Percentiles rank a stretch among this genome's conserved stretches.
Conservation (phyloP, 768 basidiomycete genomes). For the Psilocybe tampanensis region DNA sequence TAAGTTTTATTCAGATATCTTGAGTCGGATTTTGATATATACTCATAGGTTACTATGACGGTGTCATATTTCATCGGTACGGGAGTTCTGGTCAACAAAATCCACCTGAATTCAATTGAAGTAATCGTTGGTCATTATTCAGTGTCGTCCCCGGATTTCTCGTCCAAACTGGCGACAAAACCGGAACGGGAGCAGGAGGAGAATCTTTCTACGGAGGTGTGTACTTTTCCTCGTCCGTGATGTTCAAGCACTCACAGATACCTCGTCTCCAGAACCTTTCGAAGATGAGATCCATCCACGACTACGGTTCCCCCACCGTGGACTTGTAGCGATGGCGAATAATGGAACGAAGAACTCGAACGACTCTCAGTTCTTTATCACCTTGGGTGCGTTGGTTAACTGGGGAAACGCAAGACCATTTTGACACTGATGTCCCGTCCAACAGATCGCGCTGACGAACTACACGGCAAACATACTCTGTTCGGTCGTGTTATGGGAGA, state of each 20-base stretch:
- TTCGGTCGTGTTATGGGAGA: slow-evolving; percentile 92
- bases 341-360: slow-evolving; percentile 86
- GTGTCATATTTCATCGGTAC: slow-evolving; percentile 91
- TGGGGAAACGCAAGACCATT: neutral
- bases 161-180: slow-evolving; percentile 93
- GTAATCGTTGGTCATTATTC: neutral
- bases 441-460: slow-evolving; percentile 85
- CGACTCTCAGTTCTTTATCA: slow-evolving; percentile 94
- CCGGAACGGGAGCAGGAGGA: slow-evolving; percentile 89
- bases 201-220: slow-evolving; percentile 93
- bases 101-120: neutral
- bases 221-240: slow-evolving; percentile 1
- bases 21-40: neutral
- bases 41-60: slow-evolving; percentile 87
- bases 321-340: slow-evolving; percentile 94
- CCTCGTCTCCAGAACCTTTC: slow-evolving; percentile 69
- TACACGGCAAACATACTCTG: slow-evolving; percentile 93
- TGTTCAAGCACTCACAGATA: neutral
- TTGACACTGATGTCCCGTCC: neutral
- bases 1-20: slow-evolving; percentile 22
- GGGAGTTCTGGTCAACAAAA: neutral
- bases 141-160: slow-evolving; percentile 91
- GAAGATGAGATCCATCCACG: slow-evolving; percentile 95
- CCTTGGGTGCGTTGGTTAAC: slow-evolving; percentile 60
- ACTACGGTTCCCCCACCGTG: slow-evolving; percentile 86